Base-by-base conservation (phyloP, 1,284 basidiomycete species). In the Sphaerobolus stellatus region DNA sequence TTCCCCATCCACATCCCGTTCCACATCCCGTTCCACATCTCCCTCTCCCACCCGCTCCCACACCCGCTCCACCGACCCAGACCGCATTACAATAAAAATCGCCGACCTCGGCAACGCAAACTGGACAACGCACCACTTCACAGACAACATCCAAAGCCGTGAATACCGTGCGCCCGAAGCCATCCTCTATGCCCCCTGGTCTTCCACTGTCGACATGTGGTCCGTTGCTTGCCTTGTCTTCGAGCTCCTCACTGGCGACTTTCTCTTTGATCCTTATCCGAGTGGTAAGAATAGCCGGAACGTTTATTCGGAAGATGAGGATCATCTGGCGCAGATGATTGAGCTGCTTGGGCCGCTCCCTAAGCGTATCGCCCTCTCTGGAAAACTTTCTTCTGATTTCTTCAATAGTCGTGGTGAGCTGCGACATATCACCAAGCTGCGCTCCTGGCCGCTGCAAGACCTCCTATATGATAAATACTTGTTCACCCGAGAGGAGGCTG, bases 91-190 rank as follows among this genome's bases (percentile, higher is more conserved):
- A 4, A 96, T 99, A 60, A 98, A 99, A 80, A 98, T 99, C 68
- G 96, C 96, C 30, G 97, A 99, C 78, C 74, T 99, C 52, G 96
- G 94, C 22, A 97, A 98, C 70, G 86, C 87, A 14, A 89, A 86
- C 2, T 95, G 91, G 91, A 83, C 83, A 25, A 90, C 94, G 65
- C 90, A 94, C 58, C 93, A 95, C 66, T 95, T 95, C 60, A 96
- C 93, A 46, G 92, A 95, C 70, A 93, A 95, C 65, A 96, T 96
- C 61, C 96, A 98, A 75, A 99, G 96, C 38, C 77, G 96, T 59
- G 96, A 98, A 68, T 98, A 98, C 69, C 86, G 96, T 36, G 94
- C 92, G 75, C 96, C 96, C 0, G 96, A 99, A 70, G 96, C 98
- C 51, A 96, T 99, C 55, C 76, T 99, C 2, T 96, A 96, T 40